Evolutionary conservation across 2,329 filamentous ascomycete species (phyloP).

Genomic region (Taxawa tesnikishii): DNA sequence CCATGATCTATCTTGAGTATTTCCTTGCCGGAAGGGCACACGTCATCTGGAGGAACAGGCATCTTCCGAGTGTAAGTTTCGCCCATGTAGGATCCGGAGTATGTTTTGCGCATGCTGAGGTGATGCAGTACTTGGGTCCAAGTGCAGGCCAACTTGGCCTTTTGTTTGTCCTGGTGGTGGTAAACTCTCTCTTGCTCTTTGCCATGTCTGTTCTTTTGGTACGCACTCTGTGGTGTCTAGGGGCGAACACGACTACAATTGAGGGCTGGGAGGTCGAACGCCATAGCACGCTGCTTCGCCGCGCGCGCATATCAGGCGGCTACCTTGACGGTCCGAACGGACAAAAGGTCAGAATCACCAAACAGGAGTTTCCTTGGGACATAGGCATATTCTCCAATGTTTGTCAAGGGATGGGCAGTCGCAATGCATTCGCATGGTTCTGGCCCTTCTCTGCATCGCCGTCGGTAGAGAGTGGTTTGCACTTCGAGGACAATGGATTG

Average conservation of each 20-base stretch:
- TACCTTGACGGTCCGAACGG: constrained; percentile 46
- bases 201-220: constrained; percentile 52
- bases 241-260: constrained; percentile 66
- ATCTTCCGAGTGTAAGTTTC: constrained; percentile 49
- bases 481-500: constrained; percentile 65
- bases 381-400: constrained; percentile 64
- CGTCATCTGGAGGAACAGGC: constrained; percentile 51
- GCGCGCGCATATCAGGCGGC: constrained; percentile 40
- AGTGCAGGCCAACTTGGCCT: constrained; percentile 44
- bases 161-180: constrained; percentile 47
- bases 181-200: constrained; percentile 47
- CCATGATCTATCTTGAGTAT: constrained; percentile 48
- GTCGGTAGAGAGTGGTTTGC: constrained; percentile 36
- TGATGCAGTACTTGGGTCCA: constrained; percentile 54
- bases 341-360: constrained; percentile 39
- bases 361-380: constrained; percentile 73
- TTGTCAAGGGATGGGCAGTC: constrained; percentile 60
- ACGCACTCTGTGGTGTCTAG: constrained; percentile 49
- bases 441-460: constrained; percentile 50
- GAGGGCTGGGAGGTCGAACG: constrained; percentile 57
- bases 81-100: neutral
- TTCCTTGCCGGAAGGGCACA: constrained; percentile 49
- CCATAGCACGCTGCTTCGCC: constrained; percentile 31
- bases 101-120: constrained; percentile 1
- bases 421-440: constrained; percentile 55